These are phyloP conservation scores for Penicillium simplicissimum DNA, from an alignment of 495 filamentous ascomycete genomes.

Conservation along the genomic window DNA sequence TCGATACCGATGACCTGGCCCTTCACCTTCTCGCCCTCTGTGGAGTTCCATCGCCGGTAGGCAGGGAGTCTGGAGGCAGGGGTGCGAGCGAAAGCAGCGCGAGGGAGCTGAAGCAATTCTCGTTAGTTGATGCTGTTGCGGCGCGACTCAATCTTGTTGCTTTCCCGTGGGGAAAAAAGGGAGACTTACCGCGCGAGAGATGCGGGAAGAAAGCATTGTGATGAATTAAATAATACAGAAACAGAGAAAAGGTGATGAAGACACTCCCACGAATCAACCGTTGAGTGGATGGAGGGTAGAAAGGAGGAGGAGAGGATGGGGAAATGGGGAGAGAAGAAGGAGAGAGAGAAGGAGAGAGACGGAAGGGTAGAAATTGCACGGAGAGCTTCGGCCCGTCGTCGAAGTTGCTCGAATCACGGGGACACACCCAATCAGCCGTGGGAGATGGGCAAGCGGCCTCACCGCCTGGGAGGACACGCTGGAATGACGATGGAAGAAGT, in stretches of 20 bases:
- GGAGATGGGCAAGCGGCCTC: not conserved
- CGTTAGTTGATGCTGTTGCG: constrained; percentile 26
- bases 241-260: constrained; percentile 33
- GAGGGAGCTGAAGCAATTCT: constrained; percentile 38
- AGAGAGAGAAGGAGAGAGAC: constrained; percentile 32
- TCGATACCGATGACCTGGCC: constrained; percentile 98
- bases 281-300: constrained; percentile 34
- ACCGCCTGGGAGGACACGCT: constrained; percentile 18
- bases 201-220: constrained; percentile 58
- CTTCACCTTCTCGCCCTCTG: constrained; percentile 81
- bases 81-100: constrained; percentile 50
- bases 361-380: constrained; percentile 56
- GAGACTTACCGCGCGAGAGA: constrained; percentile 68
- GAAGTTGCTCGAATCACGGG: constrained; percentile 45
- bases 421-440: constrained; percentile 19
- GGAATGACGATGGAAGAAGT: not conserved
- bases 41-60: constrained; percentile 78
- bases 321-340: constrained; percentile 5
- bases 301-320: constrained; percentile 28
- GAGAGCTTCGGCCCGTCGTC: constrained; percentile 48
- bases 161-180: constrained; percentile 16
- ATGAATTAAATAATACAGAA: constrained; percentile 42
- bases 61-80: constrained; percentile 59
- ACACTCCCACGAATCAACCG: constrained; percentile 45
- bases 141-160: constrained; percentile 15